Conservation (phyloP, 192 early-diverging fungal genomes). For the Coemansia sp. region DNA sequence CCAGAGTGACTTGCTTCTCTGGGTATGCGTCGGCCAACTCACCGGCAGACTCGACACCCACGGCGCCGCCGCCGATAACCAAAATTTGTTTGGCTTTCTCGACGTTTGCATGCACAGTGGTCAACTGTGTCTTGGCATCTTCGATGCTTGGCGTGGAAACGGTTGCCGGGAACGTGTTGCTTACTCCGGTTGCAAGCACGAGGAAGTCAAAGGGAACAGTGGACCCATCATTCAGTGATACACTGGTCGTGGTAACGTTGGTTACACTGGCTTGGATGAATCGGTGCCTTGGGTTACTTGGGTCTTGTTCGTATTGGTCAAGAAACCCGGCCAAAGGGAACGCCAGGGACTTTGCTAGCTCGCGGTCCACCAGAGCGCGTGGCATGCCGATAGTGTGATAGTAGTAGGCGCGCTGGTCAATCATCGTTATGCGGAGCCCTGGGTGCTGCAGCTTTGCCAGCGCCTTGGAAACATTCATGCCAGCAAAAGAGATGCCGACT, state of each 20-base stretch:
- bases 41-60: constrained; percentile 60
- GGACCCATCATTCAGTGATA: constrained; percentile 55
- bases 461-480: constrained; percentile 47
- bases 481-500: constrained; percentile 56
- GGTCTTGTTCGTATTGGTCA: constrained; percentile 12
- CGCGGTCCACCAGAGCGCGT: constrained; percentile 53
- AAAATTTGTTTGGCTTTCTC: constrained; percentile 54
- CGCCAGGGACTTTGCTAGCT: constrained; percentile 50
- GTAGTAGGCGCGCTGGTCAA: constrained; percentile 56
- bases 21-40: constrained; percentile 57
- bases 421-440: constrained; percentile 50
- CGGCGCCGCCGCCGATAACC: constrained; percentile 70
- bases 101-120: constrained; percentile 43
- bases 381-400: constrained; percentile 58
- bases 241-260: constrained; percentile 32
- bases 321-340: constrained; percentile 55
- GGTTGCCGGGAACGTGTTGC: constrained; percentile 56
- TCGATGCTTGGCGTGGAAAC: constrained; percentile 23
- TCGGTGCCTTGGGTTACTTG: constrained; percentile 18
- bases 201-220: constrained; percentile 65
- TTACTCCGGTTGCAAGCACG: constrained; percentile 64
- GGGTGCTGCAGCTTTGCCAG: constrained; percentile 35
- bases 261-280: constrained; percentile 57
- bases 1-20: constrained; percentile 52
- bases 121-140: constrained; percentile 35